Conservation (phyloP, 148 eudicot genomes). For the Vaccinium darrowii region DNA sequence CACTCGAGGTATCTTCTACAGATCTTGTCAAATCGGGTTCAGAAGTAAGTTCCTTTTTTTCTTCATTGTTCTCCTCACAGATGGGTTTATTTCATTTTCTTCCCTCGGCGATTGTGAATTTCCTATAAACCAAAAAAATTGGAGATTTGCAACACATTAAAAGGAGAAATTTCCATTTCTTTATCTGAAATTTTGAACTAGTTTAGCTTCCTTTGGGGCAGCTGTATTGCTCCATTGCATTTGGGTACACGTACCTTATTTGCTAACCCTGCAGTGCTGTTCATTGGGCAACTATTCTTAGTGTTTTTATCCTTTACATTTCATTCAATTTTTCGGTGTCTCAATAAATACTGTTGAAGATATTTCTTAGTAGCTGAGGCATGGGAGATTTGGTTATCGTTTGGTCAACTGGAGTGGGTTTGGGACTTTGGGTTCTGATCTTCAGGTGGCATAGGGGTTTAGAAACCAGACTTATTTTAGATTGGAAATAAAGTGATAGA, state of each 20-base stretch:
- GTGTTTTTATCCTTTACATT: neutral
- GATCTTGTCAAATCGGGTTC: slow-evolving; percentile 62
- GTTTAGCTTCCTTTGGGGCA: neutral
- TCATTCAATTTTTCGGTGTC: neutral
- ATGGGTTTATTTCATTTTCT: neutral
- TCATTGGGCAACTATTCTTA: neutral
- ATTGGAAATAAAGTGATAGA: neutral
- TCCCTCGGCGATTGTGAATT: neutral
- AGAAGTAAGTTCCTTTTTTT: slow-evolving; percentile 42
- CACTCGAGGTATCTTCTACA: slow-evolving; percentile 81
- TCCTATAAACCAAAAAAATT: neutral
- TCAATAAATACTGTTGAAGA: neutral
- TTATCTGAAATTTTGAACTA: neutral
- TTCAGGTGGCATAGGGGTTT: slow-evolving; percentile 2
- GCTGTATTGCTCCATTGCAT: neutral
- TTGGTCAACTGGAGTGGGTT: neutral
- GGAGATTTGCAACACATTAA: neutral
- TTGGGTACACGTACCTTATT: neutral
- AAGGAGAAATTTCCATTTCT: neutral
- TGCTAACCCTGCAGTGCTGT: neutral
- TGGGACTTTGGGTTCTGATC: neutral
- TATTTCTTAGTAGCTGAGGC: neutral
- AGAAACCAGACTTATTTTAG: neutral
- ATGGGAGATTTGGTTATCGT: neutral
- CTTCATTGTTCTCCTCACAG: neutral